Evolutionary conservation across 805 yeast genomes (phyloP), one percentile per base, ranked within the genome.

Genomic region (Yarrowia deformans): DNA sequence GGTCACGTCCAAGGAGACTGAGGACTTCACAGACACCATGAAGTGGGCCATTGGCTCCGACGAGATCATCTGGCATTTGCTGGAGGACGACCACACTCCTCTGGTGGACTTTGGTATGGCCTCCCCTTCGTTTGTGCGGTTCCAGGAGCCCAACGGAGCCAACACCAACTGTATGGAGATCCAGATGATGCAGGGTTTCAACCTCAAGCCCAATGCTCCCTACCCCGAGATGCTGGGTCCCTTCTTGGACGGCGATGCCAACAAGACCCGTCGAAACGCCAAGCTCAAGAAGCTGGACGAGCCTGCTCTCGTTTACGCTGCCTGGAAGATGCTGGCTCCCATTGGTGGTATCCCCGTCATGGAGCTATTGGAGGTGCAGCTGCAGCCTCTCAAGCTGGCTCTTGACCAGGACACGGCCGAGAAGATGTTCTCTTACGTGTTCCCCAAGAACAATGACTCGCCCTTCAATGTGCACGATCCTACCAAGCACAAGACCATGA

Each of bases 331-430:
- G 88, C 85, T 89, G 67, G 86, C 85, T 68, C 92, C 97, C 0
- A 89, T 94, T 69, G 98, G 97, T 40, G 98, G 98, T 12, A 92
- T 93, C 64, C 85, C 90, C n/a, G 88, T 93, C 32, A 82, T 93
- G 79, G 87, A 87, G 70, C 80, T 84, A 64, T 88, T 91, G 32
- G 85, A 85, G 45, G 81, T 91, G 19, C 77, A 79, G 1, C 77
- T 91, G 18, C 83, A 84, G 67, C 97, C 97, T 0, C 74, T 93
- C 71, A 86, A 85, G 70, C 73, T 94, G 2, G 90, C 88, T 72
- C 76, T 94, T 46, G 98, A 93, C 71, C 90, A 89, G 72, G 81
- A 79, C 1, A 86, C 93, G 0, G 89, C 93, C 0, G 84, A 83
- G 48, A 84, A 83, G 72, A 76, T 93, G 34, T 81, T 89, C 74